phyloP scores from a whole-genome alignment of 2,329 filamentous ascomycete genomes.

The Fusarium verrucosum region DNA sequence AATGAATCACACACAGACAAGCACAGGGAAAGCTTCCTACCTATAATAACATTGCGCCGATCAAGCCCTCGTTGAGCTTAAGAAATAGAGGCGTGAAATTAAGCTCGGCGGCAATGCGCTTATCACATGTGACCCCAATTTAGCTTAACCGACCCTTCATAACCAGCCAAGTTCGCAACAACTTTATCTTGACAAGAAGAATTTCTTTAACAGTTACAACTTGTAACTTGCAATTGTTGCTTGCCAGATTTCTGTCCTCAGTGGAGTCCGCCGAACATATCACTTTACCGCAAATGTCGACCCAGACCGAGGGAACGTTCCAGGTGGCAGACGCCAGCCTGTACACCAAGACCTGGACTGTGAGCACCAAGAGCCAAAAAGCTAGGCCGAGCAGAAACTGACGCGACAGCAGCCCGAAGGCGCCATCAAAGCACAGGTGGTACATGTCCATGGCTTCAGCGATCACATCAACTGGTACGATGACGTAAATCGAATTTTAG shows the following conservation, averaged over 20 bases:
- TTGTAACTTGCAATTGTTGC: background rate
- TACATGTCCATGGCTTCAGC: slow-evolving; percentile 90
- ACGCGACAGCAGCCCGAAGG: slow-evolving; percentile 59
- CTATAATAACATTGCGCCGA: background rate
- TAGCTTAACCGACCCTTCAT: background rate
- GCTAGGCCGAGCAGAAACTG: slow-evolving; percentile 6
- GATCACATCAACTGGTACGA: slow-evolving; percentile 85
- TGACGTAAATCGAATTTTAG: slow-evolving; percentile 76
- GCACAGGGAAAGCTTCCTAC: background rate
- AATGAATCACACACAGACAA: background rate
- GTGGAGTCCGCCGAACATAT: background rate
- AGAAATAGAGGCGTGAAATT: slow-evolving; percentile 6
- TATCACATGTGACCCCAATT: slow-evolving; percentile 37
- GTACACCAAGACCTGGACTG: slow-evolving; percentile 68
- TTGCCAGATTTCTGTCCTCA: background rate
- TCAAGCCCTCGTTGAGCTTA: slow-evolving; percentile 8
- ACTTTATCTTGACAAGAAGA: background rate
- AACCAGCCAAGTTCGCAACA: background rate
- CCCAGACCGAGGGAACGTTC: slow-evolving; percentile 61
- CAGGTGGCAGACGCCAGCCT: slow-evolving; percentile 56
- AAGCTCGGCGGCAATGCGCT: slow-evolving; percentile 14
- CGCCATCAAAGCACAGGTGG: slow-evolving; percentile 72
- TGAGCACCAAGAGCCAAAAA: slow-evolving; percentile 50
- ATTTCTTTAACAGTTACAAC: background rate
- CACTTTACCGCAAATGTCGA: slow-evolving; percentile 47